Base-by-base conservation (phyloP, 805 yeast species). In the Candida saitoana region DNA sequence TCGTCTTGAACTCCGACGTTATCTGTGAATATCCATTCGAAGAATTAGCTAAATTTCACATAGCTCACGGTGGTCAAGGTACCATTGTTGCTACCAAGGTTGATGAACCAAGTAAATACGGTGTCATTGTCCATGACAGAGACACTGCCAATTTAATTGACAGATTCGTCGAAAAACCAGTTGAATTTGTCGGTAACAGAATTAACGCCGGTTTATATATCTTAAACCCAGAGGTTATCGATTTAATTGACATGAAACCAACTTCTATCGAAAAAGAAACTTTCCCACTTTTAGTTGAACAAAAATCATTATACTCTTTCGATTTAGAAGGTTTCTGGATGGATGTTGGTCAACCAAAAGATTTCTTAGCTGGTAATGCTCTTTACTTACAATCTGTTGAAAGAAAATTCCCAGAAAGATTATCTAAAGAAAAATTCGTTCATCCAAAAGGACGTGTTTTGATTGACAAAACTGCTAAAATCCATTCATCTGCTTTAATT, bases 331-430 rank as follows among this genome's bases (percentile, higher is more conserved):
- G 99, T 54, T 93, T 82, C 87, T 93, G 99, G 99, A 93, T 93
- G 99, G 99, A 93, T 71, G 97, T 93, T 56, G 99, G 99, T 71
- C 99, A 93, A 78, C 99, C 99, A 79, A 93, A 91, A 81, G 99
- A 93, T 73, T 93, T 89, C 83, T 73, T 93, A 52, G 82, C 96
- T 46, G 99, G 99, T 69, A 87, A 97, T 59, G 82, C 89, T 56
- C 76, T 91, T 51, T 93, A 90, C 79, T 78, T 93, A 68, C 77
- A 85, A 65, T 84, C 98, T 43, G 73, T 89, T 62, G 69, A 91
- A 57, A 85, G 85, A 80, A 87, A 83, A 72, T 63, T 72, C 55
- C 86, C 96, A 50, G 77, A 77, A 56, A 63, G 72, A 54, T 80
- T 90, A 63, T 78, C 82, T 47, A 61, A 67, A 44, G 91, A 80